Conservation (phyloP, 148 eudicot genomes). For the Fagopyrum homotropicum region DNA sequence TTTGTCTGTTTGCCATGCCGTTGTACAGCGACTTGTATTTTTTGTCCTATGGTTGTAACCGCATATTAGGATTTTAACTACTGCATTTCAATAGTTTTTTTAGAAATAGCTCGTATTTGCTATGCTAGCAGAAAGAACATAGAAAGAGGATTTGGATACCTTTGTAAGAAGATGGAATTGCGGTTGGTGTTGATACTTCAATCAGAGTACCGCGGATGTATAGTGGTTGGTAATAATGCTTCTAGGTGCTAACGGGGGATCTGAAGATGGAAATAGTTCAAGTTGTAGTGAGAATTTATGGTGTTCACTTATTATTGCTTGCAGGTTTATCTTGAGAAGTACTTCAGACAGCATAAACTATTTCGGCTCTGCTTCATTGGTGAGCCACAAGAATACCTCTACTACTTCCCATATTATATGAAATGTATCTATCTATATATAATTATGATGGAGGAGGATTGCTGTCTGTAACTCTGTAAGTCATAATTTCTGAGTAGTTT, state of each 20-base stretch:
- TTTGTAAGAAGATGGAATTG: not conserved
- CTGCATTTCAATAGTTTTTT: not conserved
- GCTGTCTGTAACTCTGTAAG: not conserved
- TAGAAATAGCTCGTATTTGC: not conserved
- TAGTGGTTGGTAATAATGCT: not conserved
- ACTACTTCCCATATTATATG: not conserved
- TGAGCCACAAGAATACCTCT: slow-evolving; percentile 4
- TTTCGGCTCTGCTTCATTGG: slow-evolving; percentile 11
- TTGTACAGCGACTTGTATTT: not conserved
- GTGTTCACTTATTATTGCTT: not conserved
- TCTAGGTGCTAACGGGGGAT: slow-evolving; percentile 1
- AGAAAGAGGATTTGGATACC: not conserved
- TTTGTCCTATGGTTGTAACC: not conserved
- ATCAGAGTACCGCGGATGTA: not conserved
- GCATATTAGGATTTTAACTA: not conserved
- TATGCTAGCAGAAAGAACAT: not conserved
- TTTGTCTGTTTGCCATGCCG: not conserved
- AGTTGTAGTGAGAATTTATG: not conserved
- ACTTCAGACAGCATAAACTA: slow-evolving; percentile 11
- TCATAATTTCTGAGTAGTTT: not conserved
- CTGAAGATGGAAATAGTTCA: not conserved
- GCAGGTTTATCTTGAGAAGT: slow-evolving; percentile 8
- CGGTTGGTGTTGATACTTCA: not conserved
- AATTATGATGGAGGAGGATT: not conserved
- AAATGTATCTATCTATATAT: not conserved